Percentiles rank a stretch among this genome's conserved stretches.
phyloP scores from a whole-genome alignment of 768 basidiomycete genomes.

The Trametes cubensis region DNA sequence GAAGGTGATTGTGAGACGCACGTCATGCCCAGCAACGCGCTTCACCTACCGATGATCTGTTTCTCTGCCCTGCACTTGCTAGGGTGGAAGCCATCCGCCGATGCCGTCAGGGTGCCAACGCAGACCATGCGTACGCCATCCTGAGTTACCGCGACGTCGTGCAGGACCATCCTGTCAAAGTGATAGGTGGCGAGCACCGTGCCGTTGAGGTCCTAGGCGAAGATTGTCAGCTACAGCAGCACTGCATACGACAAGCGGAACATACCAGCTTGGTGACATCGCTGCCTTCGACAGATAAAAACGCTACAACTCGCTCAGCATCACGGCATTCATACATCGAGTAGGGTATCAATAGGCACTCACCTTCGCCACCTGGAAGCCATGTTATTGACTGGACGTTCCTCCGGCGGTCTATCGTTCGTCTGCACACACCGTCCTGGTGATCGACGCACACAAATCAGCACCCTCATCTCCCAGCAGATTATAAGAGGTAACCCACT shows the following conservation, averaged over 20 bases:
- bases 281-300: constrained; percentile 71
- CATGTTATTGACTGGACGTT: constrained; percentile 67
- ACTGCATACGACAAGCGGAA: not conserved
- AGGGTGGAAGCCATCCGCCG: constrained; percentile 63
- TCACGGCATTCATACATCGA: not conserved
- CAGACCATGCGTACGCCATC: constrained; percentile 66
- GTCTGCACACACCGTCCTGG: constrained; percentile 69
- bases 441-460: not conserved
- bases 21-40: not conserved
- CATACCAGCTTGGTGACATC: constrained; percentile 62
- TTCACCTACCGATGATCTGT: constrained; percentile 63
- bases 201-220: constrained; percentile 57
- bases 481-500: constrained; percentile 37
- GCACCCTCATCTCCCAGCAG: not conserved
- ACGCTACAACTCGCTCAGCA: constrained; percentile 42
- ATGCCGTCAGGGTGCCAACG: constrained; percentile 68
- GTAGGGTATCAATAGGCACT: not conserved
- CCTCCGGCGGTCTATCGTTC: constrained; percentile 60
- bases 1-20: not conserved
- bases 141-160: constrained; percentile 71
- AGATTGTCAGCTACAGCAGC: too few relatives aligned
- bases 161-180: constrained; percentile 63
- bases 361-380: constrained; percentile 67
- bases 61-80: constrained; percentile 74
- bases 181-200: constrained; percentile 60